These are phyloP conservation scores for Plasmodium gallinaceum DNA, from an alignment of 169 alveolate genomes.

Conservation along the genomic window DNA sequence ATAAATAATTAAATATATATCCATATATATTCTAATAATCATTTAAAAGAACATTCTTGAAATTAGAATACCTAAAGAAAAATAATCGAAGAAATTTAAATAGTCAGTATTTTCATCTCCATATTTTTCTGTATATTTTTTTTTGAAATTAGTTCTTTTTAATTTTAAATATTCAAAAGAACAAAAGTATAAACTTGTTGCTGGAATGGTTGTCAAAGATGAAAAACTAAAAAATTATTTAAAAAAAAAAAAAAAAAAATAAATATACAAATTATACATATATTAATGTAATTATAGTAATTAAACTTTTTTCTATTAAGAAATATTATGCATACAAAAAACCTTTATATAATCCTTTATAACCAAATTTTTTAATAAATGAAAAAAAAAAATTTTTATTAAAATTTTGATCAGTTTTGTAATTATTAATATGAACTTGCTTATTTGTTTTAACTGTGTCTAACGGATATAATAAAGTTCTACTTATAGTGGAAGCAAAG, in stretches of 20 bases:
- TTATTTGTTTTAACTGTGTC: constrained; percentile 52
- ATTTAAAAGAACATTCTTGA: not conserved
- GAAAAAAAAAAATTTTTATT: constrained; percentile 12
- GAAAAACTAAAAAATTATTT: constrained; percentile 27
- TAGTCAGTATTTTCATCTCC: not conserved
- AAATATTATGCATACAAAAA: constrained; percentile 14
- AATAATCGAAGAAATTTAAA: constrained; percentile 14
- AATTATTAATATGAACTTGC: constrained; percentile 25
- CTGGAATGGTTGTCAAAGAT: constrained; percentile 69
- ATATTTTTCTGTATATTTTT: constrained; percentile 2
- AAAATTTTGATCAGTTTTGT: not conserved
- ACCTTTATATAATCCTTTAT: constrained; percentile 35
- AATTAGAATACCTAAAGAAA: constrained; percentile 36
- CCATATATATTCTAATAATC: not conserved
- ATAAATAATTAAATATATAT: not conserved
- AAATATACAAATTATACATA: not conserved
- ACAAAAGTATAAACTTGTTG: constrained; percentile 73
- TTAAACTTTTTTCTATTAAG: not conserved
- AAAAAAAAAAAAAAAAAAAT: not conserved
- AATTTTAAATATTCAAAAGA: constrained; percentile 56
- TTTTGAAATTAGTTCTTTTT: constrained; percentile 12
- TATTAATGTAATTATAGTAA: not conserved
- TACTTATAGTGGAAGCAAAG: constrained; percentile 26
- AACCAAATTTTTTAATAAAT: constrained; percentile 35
- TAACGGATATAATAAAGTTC: constrained; percentile 40